Conservation (phyloP, 371 early-diverging fungal species). For the Mortierella polycephala region DNA sequence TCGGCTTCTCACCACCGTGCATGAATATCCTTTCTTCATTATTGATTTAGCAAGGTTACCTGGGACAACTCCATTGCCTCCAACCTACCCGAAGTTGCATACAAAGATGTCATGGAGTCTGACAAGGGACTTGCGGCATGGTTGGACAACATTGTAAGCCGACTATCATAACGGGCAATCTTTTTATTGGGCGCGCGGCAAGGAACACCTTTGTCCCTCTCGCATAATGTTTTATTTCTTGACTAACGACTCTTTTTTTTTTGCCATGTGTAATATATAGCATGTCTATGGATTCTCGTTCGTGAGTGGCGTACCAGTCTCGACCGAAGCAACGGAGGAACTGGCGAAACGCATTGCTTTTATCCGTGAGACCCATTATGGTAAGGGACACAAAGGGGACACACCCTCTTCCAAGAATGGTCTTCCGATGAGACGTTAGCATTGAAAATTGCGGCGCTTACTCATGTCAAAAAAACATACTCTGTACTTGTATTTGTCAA, state of each 20-base stretch:
- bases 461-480: background rate
- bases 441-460: background rate
- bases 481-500: background rate
- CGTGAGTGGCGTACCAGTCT: constrained; percentile 79
- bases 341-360: constrained; percentile 77
- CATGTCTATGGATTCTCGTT: constrained; percentile 82
- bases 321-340: constrained; percentile 72
- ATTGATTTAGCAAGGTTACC: constrained; percentile 33
- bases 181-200: background rate
- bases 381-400: constrained; percentile 31
- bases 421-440: background rate
- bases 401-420: constrained; percentile 1
- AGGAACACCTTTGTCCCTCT: background rate
- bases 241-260: background rate
- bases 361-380: constrained; percentile 87
- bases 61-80: constrained; percentile 59
- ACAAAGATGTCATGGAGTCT: constrained; percentile 73
- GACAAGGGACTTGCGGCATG: constrained; percentile 79
- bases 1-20: background rate
- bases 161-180: background rate
- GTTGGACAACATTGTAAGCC: constrained; percentile 73
- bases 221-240: background rate
- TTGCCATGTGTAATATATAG: constrained; percentile 26
- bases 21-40: background rate
- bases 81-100: constrained; percentile 61